phyloP scores from a whole-genome alignment of 257 asterid species.

The Oldenlandia corymbosa region DNA sequence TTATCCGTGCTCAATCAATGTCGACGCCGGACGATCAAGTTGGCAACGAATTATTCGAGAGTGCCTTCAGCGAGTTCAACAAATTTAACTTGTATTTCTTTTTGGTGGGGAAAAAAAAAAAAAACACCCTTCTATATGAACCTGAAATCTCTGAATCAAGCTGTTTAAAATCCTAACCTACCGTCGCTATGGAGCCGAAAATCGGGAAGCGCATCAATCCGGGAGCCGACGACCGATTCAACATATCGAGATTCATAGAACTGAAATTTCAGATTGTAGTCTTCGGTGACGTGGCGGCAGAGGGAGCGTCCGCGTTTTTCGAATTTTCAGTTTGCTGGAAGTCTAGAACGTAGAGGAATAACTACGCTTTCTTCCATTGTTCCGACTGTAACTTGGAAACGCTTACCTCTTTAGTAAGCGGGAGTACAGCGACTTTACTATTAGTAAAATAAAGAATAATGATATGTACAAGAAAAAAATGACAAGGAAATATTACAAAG shows the following conservation, averaged over 20 bases:
- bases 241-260: not conserved
- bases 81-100: not conserved
- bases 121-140: too few species aligned
- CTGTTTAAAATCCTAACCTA: not conserved
- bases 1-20: not conserved
- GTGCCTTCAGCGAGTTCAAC: not conserved
- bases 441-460: too few species aligned
- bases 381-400: too few species aligned
- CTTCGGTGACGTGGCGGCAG: conserved; percentile 28
- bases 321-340: too few species aligned
- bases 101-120: too few species aligned
- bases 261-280: not conserved
- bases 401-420: too few species aligned
- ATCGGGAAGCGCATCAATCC: conserved; percentile 22
- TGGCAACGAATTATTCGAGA: too few species aligned
- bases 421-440: too few species aligned
- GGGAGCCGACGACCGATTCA: conserved; percentile 35
- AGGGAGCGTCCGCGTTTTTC: not conserved
- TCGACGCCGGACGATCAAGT: not conserved
- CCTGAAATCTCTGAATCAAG: not conserved
- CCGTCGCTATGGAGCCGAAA: conserved; percentile 25
- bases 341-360: too few species aligned
- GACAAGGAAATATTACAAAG: too few species aligned
- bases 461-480: too few species aligned
- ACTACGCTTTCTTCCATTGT: not conserved